phyloP scores from a whole-genome alignment of 2,329 filamentous ascomycete genomes.

The Calonectria pseudoreteaudii region DNA sequence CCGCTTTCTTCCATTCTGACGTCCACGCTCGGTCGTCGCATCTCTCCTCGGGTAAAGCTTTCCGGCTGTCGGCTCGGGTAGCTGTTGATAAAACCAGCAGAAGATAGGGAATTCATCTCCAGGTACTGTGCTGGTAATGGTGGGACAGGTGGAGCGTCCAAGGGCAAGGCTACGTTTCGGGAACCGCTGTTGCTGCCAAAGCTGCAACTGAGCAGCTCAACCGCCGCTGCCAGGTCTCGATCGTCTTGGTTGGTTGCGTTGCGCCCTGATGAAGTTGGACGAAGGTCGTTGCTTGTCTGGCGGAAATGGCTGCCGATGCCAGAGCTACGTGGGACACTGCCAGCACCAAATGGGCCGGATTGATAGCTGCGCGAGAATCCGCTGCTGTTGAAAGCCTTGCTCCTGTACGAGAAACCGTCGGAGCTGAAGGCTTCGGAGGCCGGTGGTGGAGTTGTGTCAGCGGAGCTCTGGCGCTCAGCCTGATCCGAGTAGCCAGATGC shows the following conservation, averaged over 20 bases:
- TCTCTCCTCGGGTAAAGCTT: slow-evolving; percentile 72
- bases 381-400: slow-evolving; percentile 71
- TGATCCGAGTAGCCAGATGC: slow-evolving; percentile 85
- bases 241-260: slow-evolving; percentile 84
- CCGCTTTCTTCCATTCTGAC: slow-evolving; percentile 76
- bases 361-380: slow-evolving; percentile 84
- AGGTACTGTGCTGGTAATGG: slow-evolving; percentile 86
- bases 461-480: slow-evolving; percentile 83
- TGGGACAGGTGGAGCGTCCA: slow-evolving; percentile 88
- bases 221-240: slow-evolving; percentile 87
- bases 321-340: slow-evolving; percentile 60
- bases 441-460: slow-evolving; percentile 92
- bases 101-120: slow-evolving; percentile 67
- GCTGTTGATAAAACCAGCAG: slow-evolving; percentile 72
- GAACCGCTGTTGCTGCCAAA: slow-evolving; percentile 81
- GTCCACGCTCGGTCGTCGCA: slow-evolving; percentile 64
- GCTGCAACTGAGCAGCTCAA: slow-evolving; percentile 91
- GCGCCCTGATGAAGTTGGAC: slow-evolving; percentile 83
- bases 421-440: slow-evolving; percentile 73
- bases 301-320: slow-evolving; percentile 70
- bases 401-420: slow-evolving; percentile 62
- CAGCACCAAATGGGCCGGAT: slow-evolving; percentile 68
- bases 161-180: slow-evolving; percentile 71
- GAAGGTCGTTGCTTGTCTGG: slow-evolving; percentile 79
- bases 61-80: slow-evolving; percentile 71